A percentile compares a stretch with the other conserved stretches of the same genome.
These are phyloP conservation scores for Phyllosticta ampelicida DNA, from an alignment of 2,329 filamentous ascomycete genomes.

Conservation along the genomic window DNA sequence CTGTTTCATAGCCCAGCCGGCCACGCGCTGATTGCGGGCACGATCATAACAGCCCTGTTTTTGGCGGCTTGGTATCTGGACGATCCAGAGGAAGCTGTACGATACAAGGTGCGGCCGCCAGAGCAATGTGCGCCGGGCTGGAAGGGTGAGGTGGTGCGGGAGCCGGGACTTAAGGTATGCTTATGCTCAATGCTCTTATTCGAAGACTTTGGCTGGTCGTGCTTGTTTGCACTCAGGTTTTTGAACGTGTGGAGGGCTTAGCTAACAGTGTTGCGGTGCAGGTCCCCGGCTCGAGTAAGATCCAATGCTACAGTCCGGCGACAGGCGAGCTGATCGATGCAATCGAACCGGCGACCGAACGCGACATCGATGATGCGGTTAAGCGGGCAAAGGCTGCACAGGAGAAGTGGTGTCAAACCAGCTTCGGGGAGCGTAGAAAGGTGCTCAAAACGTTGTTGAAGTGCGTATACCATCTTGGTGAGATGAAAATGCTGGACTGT, in stretches of 20 bases:
- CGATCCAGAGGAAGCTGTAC: constrained; percentile 34
- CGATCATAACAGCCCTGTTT: not conserved
- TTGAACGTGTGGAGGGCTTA: constrained; percentile 7
- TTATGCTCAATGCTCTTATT: not conserved
- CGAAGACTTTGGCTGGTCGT: not conserved
- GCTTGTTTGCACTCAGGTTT: not conserved
- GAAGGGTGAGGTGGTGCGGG: constrained; percentile 46
- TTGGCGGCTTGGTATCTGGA: constrained; percentile 3
- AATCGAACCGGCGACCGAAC: constrained; percentile 64
- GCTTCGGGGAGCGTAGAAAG: constrained; percentile 63
- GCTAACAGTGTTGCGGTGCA: constrained; percentile 17
- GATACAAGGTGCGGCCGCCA: constrained; percentile 53
- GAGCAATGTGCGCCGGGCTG: constrained; percentile 45
- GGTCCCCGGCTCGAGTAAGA: constrained; percentile 52
- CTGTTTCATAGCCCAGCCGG: not conserved
- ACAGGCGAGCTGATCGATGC: constrained; percentile 74
- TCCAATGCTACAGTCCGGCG: constrained; percentile 82
- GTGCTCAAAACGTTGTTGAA: constrained; percentile 74
- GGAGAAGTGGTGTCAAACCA: constrained; percentile 63
- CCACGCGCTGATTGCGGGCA: not conserved
- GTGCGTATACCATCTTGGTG: constrained; percentile 22
- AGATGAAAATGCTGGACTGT: not conserved
- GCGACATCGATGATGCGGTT: constrained; percentile 70
- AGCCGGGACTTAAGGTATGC: constrained; percentile 49
- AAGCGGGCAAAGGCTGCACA: constrained; percentile 66